These are phyloP conservation scores for Tetrahymena thermophila DNA, from an alignment of 73 alveolate genomes.

Conservation along the genomic window DNA sequence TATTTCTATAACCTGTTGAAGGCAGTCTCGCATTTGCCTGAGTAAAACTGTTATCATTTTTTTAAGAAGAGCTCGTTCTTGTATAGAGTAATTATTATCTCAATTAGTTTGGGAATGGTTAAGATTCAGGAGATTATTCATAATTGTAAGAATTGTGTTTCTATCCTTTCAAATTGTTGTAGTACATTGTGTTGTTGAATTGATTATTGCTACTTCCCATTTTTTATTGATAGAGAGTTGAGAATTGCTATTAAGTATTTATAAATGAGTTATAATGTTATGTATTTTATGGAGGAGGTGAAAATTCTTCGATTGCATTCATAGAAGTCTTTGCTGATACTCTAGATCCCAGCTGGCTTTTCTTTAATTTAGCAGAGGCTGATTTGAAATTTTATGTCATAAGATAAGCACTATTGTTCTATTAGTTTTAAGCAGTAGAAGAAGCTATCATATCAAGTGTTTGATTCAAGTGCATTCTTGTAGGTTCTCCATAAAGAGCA, in stretches of 20 bases:
- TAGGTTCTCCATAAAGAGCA: neutral
- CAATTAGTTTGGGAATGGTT: neutral
- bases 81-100: neutral
- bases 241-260: neutral
- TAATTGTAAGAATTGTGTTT: neutral
- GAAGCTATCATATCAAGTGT: neutral
- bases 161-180: neutral
- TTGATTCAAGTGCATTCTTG: neutral
- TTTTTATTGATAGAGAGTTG: neutral
- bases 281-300: neutral
- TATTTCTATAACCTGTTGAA: neutral
- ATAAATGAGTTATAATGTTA: neutral
- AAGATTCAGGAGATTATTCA: neutral
- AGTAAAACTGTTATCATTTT: neutral
- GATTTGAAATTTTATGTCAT: neutral
- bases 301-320: neutral
- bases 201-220: neutral
- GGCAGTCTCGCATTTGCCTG: neutral
- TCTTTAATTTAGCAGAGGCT: neutral
- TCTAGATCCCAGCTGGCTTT: neutral
- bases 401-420: neutral
- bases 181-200: neutral
- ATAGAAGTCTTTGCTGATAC: neutral
- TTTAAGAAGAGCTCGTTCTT: neutral
- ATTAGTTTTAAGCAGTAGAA: neutral